These are phyloP conservation scores for Colletotrichum melonis DNA, from an alignment of 2,329 filamentous ascomycete species.

Conservation along the genomic window DNA sequence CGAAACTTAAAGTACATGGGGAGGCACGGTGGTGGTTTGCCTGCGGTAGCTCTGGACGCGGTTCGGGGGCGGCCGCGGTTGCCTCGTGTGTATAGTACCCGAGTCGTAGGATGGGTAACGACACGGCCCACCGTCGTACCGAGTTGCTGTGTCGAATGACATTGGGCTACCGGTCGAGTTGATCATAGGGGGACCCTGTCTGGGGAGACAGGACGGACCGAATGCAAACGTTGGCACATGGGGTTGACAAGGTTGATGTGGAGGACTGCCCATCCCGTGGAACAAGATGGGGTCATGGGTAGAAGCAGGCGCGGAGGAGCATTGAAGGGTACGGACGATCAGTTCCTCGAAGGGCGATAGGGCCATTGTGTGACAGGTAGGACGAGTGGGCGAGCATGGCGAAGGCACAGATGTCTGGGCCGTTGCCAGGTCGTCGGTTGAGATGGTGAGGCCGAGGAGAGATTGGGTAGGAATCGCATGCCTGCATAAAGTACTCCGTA, in stretches of 20 bases:
- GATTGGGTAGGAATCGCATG: background rate
- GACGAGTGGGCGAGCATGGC: background rate
- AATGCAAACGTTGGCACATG: conserved; percentile 33
- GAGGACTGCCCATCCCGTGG: conserved; percentile 27
- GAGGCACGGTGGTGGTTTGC: background rate
- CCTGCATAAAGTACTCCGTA: background rate
- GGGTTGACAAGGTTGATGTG: conserved; percentile 28
- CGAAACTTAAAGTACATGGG: conserved; percentile 20
- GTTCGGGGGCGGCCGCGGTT: background rate
- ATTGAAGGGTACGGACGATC: conserved; percentile 11
- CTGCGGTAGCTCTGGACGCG: background rate
- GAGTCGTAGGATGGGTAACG: conserved; percentile 7
- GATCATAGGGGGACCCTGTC: background rate
- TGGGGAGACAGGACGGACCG: conserved; percentile 31
- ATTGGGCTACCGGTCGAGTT: conserved; percentile 15
- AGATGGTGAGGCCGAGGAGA: background rate
- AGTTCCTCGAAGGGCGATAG: background rate
- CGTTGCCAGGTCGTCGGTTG: background rate
- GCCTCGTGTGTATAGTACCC: conserved; percentile 14
- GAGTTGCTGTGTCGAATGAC: conserved; percentile 24
- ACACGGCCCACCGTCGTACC: conserved; percentile 15
- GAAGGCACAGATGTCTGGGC: background rate
- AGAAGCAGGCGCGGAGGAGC: conserved; percentile 9
- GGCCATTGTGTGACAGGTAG: background rate
- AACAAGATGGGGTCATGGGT: conserved; percentile 9